phyloP scores from a whole-genome alignment of 176 grass and related monocot genomes.

The Dendrocalamus sinicus region DNA sequence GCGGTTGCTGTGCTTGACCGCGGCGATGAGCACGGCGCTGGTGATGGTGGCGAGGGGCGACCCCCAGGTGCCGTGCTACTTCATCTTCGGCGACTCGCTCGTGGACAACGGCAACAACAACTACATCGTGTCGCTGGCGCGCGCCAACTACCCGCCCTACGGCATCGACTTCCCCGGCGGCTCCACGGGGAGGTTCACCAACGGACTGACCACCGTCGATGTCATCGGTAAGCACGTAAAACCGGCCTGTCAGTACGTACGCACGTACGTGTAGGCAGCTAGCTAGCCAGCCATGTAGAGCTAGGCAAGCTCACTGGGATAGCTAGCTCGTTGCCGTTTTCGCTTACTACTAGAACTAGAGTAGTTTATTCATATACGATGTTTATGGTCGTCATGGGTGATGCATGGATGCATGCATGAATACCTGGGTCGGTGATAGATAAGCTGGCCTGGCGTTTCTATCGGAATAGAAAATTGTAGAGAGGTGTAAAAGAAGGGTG shows the following conservation, averaged over 20 bases:
- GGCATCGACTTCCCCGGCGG: slow-evolving; percentile 90
- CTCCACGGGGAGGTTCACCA: slow-evolving; percentile 75
- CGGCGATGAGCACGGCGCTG: slow-evolving; percentile 30
- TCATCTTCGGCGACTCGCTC: slow-evolving; percentile 96
- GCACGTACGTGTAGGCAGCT: neutral
- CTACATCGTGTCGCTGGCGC: slow-evolving; percentile 81
- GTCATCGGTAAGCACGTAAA: slow-evolving; percentile 62
- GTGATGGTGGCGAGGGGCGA: slow-evolving; percentile 47
- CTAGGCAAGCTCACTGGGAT: neutral
- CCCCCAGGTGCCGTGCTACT: slow-evolving; percentile 94
- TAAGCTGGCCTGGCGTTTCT: neutral
- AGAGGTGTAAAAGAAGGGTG: neutral
- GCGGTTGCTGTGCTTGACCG: slow-evolving; percentile 35
- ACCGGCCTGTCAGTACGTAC: neutral
- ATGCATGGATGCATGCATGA: slow-evolving; percentile 6
- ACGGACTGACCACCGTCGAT: slow-evolving; percentile 93
- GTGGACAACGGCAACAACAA: slow-evolving; percentile 99
- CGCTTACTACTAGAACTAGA: neutral
- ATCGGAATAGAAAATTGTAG: slow-evolving; percentile 14
- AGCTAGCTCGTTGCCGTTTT: neutral
- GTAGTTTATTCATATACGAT: neutral
- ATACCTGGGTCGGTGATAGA: slow-evolving; percentile 12
- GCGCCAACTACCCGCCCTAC: slow-evolving; percentile 88
- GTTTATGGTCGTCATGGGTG: slow-evolving; percentile 2
- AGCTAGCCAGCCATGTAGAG: neutral